Evolutionary conservation across 2,329 filamentous ascomycete species (phyloP), one percentile per base, ranked within the genome.

Genomic region (Colletotrichum kahawae): DNA sequence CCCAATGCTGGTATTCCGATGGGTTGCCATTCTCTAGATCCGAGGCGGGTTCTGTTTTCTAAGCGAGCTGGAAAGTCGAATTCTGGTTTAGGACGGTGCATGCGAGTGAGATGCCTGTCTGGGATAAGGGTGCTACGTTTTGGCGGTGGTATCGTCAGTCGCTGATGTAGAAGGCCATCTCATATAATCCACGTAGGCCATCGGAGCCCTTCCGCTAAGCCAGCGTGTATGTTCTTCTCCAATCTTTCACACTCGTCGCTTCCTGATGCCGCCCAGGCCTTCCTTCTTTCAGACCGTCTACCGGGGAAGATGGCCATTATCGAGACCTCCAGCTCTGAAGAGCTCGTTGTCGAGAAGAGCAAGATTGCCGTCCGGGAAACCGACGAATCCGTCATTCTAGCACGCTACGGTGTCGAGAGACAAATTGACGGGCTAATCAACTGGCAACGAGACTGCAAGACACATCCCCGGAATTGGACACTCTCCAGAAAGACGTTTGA

Each of bases 401-500:
- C 74, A 13, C 24, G n/a, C n/a, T 76, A 69, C 51, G 74, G 74
- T 7, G 64, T 74, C 4, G 59, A 74, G 31, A 62, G 74, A 27
- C 64, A 34, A n/a, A 21, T 31, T 9, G 60, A 76, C 10, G 74
- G 74, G 5, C 36, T 76, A 4, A 38, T 76, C 70, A 74, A 70
- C 24, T 76, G 74, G 74, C 24, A 65, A 38, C 65, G 57, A 10
- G 48, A 70, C 65, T 73, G 70, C 36, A 51, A 60, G 18, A 43
- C 14, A 8, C 78, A 73, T 12, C 75, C 78, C 12, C 70, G 77
- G 8, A 79, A 79, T 33, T 81, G 77, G 76, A 71, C 72, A 6
- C 71, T 75, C 2, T 72, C 72, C 14, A 76, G 69, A 36, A 78
- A 76, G 71, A 38, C 60, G 27, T 79, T 78, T 66, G 78, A 77